Base-by-base conservation (phyloP, 805 yeast genomes). In the Candida pseudoglaebosa region DNA sequence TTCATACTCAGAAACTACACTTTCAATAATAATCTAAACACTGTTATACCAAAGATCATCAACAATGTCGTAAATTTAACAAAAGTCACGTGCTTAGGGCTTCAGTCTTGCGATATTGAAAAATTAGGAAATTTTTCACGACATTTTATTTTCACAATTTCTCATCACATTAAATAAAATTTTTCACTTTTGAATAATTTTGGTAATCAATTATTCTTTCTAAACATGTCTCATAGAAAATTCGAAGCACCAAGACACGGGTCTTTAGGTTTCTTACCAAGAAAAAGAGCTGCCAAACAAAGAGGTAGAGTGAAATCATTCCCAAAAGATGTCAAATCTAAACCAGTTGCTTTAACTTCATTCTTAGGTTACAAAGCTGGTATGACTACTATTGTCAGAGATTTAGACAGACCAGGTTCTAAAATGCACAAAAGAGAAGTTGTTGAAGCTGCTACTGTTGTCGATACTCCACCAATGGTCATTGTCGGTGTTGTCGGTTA, bases 181-280 rank as follows among this genome's bases (percentile, higher is more conserved):
- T 26, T 26, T 26, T 26, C 29, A 26, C 6, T 22, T n/a, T 12
- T 12, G 12, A 22, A 8, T 8, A 22, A 12, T 22, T 8, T 8
- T 10, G 12, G 12, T 26, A 12, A 26, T 26, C 29, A 15, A 26
- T 26, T 26, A 26, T 26, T 26, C 29, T 26, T 26, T 13, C 5
- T 26, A 42, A 62, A 50, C 49, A 93, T 93, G 99, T 93, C 99
- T 73, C 99, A 93, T 93, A 88, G 99, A 85, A 93, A 93, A 84
- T 93, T 70, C 93, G 98, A 93, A 87, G 95, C 93, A 64, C 99
- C 99, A 82, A 89, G 99, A 82, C 98, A 93, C 90, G 99, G 99
- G 77, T 91, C 95, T 74, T 80, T 93, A 73, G 99, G 98, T 70
- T 93, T 89, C 96, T 80, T 84, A 65, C 99, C 99, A 84, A 89